phyloP scores from a whole-genome alignment of 495 filamentous ascomycete genomes.

The Astrocystis sublimbata region DNA sequence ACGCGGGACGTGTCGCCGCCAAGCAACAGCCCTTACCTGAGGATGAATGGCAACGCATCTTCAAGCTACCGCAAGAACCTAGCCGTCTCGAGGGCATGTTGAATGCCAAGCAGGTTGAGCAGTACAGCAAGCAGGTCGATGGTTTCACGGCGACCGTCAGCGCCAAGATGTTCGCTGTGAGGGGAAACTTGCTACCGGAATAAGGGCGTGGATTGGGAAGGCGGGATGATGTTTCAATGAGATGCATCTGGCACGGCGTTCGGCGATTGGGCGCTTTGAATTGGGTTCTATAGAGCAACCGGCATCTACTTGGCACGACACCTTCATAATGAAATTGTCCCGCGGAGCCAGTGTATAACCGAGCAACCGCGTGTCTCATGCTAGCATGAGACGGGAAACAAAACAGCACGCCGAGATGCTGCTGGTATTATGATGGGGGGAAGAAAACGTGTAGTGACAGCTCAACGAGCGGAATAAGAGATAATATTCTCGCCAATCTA shows the following conservation, averaged over 20 bases:
- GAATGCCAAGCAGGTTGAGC: conserved; percentile 93
- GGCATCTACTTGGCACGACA: conserved; percentile 17
- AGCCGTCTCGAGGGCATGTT: conserved; percentile 88
- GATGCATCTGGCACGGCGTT: conserved; percentile 38
- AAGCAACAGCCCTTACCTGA: conserved; percentile 90
- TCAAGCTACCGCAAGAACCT: conserved; percentile 95
- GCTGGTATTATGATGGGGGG: not conserved
- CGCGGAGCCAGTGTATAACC: conserved; percentile 3
- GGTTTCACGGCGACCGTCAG: conserved; percentile 89
- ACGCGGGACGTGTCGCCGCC: conserved; percentile 74
- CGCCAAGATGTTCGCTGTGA: conserved; percentile 97
- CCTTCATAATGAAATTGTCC: conserved; percentile 8
- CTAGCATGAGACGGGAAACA: not conserved
- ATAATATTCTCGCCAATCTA: not conserved
- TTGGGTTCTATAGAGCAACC: conserved; percentile 28
- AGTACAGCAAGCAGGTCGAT: conserved; percentile 96
- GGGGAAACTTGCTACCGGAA: conserved; percentile 64
- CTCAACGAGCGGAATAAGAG: not conserved
- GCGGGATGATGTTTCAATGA: conserved; percentile 25
- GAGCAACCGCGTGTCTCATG: conserved; percentile 1
- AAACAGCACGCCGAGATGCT: conserved; percentile 1
- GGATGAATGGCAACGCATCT: conserved; percentile 96
- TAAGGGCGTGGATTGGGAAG: conserved; percentile 27
- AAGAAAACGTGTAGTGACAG: not conserved
- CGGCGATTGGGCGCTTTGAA: conserved; percentile 31